These are phyloP conservation scores for Aspergillus baeticus DNA, from an alignment of 495 filamentous ascomycete genomes.

Conservation along the genomic window DNA sequence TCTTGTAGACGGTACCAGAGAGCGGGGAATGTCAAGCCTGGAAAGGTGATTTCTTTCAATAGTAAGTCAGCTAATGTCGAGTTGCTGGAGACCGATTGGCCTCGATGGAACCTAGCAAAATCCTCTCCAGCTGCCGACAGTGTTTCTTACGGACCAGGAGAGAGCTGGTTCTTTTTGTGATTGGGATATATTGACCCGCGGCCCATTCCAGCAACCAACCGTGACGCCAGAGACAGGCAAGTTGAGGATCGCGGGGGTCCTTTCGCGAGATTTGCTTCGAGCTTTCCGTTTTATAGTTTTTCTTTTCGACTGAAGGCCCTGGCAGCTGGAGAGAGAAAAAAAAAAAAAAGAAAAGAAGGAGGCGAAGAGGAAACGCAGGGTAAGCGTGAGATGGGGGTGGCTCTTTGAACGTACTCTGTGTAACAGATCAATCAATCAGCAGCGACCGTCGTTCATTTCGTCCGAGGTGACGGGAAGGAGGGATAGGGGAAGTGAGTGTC, in stretches of 20 bases:
- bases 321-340: constrained; percentile 18
- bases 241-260: neutral
- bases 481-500: neutral
- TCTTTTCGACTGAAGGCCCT: constrained; percentile 8
- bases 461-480: constrained; percentile 1
- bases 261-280: neutral
- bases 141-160: neutral
- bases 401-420: constrained; percentile 20
- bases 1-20: constrained; percentile 7
- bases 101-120: neutral
- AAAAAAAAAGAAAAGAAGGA: constrained; percentile 21
- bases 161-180: neutral
- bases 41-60: neutral
- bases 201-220: neutral
- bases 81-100: neutral
- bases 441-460: constrained; percentile 19
- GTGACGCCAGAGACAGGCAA: neutral
- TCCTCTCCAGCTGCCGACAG: neutral
- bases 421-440: constrained; percentile 19
- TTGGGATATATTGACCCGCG: neutral
- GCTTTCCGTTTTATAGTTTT: constrained; percentile 12
- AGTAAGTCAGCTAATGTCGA: neutral
- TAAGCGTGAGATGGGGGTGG: constrained; percentile 10
- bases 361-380: constrained; percentile 3
- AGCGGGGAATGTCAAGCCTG: neutral